These are phyloP conservation scores for Dimocarpus longan DNA, from an alignment of 345 rosid species.

Conservation along the genomic window DNA sequence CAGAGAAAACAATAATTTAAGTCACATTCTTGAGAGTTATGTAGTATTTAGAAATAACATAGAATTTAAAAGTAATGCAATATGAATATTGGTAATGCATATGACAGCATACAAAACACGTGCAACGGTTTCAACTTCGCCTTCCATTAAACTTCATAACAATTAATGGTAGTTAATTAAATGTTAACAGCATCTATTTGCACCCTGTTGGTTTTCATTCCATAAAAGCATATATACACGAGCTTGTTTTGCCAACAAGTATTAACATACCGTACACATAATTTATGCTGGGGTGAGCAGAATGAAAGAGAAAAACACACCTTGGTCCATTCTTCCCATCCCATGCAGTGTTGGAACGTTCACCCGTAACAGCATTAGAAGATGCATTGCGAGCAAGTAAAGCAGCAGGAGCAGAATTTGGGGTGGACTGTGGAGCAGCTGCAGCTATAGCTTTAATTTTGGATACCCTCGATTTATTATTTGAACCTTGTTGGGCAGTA, in stretches of 20 bases:
- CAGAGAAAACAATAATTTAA: neutral
- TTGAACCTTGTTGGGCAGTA: slow-evolving; percentile 53
- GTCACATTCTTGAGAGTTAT: neutral
- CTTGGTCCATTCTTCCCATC: slow-evolving; percentile 45
- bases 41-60: neutral
- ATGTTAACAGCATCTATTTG: neutral
- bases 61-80: neutral
- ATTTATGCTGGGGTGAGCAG: neutral
- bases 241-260: neutral
- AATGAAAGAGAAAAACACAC: slow-evolving; percentile 26
- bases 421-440: slow-evolving; percentile 25
- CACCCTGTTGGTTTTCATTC: neutral
- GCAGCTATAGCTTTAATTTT: slow-evolving; percentile 35
- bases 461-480: slow-evolving; percentile 51
- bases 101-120: no score
- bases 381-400: slow-evolving; percentile 33
- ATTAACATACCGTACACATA: neutral
- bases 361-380: slow-evolving; percentile 33
- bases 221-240: neutral
- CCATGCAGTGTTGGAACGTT: slow-evolving; percentile 24
- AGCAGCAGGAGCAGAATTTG: slow-evolving; percentile 39
- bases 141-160: no score
- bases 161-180: no score
- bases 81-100: neutral
- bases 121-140: neutral